Conservation (phyloP, 2,329 filamentous ascomycete genomes). For the Penicillium sp. region DNA sequence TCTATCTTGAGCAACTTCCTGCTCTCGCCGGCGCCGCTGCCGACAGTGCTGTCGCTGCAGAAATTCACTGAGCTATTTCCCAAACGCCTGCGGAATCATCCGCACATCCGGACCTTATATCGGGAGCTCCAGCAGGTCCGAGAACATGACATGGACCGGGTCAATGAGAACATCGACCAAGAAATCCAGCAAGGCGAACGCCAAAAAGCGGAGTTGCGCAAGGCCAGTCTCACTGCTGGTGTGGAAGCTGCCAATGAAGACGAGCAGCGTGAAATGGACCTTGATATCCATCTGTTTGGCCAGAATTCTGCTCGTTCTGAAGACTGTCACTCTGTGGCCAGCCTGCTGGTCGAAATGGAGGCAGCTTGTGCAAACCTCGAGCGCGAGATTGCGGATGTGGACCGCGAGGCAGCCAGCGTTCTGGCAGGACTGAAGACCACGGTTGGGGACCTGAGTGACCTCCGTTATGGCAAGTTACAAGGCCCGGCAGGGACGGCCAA, state of each 20-base stretch:
- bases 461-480: constrained; percentile 72
- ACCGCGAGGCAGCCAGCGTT: constrained; percentile 61
- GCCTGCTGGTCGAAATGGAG: constrained; percentile 68
- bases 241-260: constrained; percentile 33
- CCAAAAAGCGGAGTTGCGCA: constrained; percentile 40
- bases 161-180: constrained; percentile 54
- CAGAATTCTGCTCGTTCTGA: constrained; percentile 41
- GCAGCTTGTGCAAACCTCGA: constrained; percentile 64
- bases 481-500: constrained; percentile 53
- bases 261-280: constrained; percentile 41
- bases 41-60: constrained; percentile 67
- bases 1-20: constrained; percentile 76
- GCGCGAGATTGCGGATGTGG: constrained; percentile 63
- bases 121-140: constrained; percentile 75
- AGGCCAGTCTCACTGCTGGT: constrained; percentile 30
- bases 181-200: constrained; percentile 37
- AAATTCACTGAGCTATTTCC: constrained; percentile 78
- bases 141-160: constrained; percentile 63
- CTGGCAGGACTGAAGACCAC: constrained; percentile 62
- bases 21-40: constrained; percentile 70
- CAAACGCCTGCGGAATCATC: constrained; percentile 60
- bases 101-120: constrained; percentile 69
- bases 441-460: constrained; percentile 72
- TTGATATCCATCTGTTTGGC: constrained; percentile 61
- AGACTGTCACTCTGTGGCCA: constrained; percentile 58